These are phyloP conservation scores for Sclerotinia sclerotiorum DNA, from an alignment of 2,329 filamentous ascomycete genomes.

Conservation along the genomic window DNA sequence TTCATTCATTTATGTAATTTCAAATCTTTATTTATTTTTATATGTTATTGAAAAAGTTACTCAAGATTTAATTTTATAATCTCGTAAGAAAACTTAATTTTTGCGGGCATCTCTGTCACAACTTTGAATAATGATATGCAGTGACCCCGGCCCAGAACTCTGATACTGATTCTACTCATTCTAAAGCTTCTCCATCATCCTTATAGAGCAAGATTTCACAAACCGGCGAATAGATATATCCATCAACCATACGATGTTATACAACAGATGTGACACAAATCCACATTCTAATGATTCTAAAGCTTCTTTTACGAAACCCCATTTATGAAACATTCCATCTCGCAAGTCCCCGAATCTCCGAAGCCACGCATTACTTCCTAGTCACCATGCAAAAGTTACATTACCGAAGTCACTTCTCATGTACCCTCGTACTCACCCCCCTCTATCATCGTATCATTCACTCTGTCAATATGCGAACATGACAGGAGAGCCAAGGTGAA, in stretches of 20 bases:
- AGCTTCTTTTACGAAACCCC: neutral
- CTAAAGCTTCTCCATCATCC: neutral
- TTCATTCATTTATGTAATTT: too few species aligned
- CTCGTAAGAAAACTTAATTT: too few species aligned
- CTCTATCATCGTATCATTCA: neutral
- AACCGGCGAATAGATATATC: neutral
- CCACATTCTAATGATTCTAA: slow-evolving; percentile 16
- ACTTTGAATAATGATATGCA: too few species aligned
- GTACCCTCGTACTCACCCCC: slow-evolving; percentile 8
- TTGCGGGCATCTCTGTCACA: too few species aligned
- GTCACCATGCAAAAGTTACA: slow-evolving; percentile 9
- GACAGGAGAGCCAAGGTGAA: slow-evolving; percentile 4
- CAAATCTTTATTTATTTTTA: too few species aligned
- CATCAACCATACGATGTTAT: neutral
- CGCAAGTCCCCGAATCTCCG: slow-evolving; percentile 23
- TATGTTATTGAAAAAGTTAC: too few species aligned
- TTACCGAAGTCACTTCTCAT: slow-evolving; percentile 6
- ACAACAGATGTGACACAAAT: neutral
- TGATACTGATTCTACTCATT: neutral
- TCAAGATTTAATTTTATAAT: too few species aligned
- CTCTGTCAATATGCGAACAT: neutral
- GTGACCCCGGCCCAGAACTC: too few species aligned
- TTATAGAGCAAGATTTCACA: neutral
- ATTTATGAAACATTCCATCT: neutral
- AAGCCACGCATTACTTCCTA: slow-evolving; percentile 18